A percentile compares a stretch with the other conserved stretches of the same genome.
These are phyloP conservation scores for Ophiostoma quercus DNA, from an alignment of 2,329 filamentous ascomycete species.

Conservation along the genomic window DNA sequence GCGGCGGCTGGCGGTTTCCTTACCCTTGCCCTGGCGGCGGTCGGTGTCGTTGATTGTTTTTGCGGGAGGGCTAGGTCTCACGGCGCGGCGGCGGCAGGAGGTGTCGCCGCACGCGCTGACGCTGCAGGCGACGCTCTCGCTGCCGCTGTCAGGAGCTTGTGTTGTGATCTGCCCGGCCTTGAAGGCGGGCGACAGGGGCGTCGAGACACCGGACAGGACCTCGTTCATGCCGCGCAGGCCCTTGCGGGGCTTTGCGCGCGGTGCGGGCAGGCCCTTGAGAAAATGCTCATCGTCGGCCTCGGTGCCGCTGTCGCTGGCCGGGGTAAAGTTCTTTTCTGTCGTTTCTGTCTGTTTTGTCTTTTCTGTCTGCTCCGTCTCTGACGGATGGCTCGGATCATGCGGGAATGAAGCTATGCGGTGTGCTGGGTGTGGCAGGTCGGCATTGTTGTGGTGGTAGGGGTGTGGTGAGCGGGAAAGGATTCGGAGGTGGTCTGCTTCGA, in stretches of 20 bases:
- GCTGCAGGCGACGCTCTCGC: slow-evolving; percentile 19
- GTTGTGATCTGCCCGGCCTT: background rate
- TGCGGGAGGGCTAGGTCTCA: no score
- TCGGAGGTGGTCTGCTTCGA: slow-evolving; percentile 38
- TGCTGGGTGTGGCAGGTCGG: slow-evolving; percentile 50
- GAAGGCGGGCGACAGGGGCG: slow-evolving; percentile 46
- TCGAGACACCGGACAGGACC: slow-evolving; percentile 50
- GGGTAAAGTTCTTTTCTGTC: slow-evolving; percentile 47
- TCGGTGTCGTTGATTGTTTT: slow-evolving; percentile 22
- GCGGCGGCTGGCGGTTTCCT: slow-evolving; percentile 37
- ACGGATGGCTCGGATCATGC: background rate
- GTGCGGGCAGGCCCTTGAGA: slow-evolving; percentile 77
- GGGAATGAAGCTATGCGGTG: slow-evolving; percentile 35
- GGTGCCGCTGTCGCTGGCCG: slow-evolving; percentile 82
- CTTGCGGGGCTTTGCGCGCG: slow-evolving; percentile 67
- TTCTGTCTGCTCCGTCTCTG: background rate
- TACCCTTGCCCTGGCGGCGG: slow-evolving; percentile 27
- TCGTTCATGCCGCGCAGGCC: slow-evolving; percentile 63
- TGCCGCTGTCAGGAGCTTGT: background rate
- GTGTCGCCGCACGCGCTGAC: slow-evolving; percentile 34
- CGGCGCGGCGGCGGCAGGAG: background rate
- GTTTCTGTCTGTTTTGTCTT: background rate
- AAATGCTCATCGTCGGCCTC: slow-evolving; percentile 94
- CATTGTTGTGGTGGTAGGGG: slow-evolving; percentile 58
- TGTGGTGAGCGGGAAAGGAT: slow-evolving; percentile 59